Percentiles rank a stretch among this genome's conserved stretches.
phyloP scores from a whole-genome alignment of 495 filamentous ascomycete genomes.

The Filosporella fistucella region DNA sequence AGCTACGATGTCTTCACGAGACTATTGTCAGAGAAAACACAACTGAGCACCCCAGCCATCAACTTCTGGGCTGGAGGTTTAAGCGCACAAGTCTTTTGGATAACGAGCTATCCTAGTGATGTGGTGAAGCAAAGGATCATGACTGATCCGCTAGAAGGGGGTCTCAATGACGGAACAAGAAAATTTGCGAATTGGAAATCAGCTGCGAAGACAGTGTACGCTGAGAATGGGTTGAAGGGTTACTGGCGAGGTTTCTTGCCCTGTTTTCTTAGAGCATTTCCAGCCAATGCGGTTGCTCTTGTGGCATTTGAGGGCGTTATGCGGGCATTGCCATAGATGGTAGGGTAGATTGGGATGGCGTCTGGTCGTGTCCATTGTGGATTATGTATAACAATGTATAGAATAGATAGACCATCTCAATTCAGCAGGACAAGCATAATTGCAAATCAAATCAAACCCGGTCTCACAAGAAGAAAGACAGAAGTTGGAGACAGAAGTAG shows the following conservation, averaged over 20 bases:
- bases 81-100: constrained; percentile 90
- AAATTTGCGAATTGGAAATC: constrained; percentile 74
- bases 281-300: constrained; percentile 91
- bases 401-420: constrained; percentile 6
- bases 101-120: constrained; percentile 85
- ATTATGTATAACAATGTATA: constrained; percentile 5
- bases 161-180: constrained; percentile 60
- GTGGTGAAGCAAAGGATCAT: constrained; percentile 98
- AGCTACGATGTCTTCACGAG: constrained; percentile 81
- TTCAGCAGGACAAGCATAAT: not conserved
- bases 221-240: constrained; percentile 67
- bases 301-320: constrained; percentile 92
- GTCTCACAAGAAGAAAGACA: not conserved
- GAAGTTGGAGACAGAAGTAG: constrained; percentile 2
- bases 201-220: constrained; percentile 72
- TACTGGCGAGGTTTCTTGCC: constrained; percentile 95
- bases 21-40: constrained; percentile 58
- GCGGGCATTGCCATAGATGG: constrained; percentile 59
- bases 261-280: constrained; percentile 91
- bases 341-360: not conserved
- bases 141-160: constrained; percentile 80
- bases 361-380: not conserved
- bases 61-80: constrained; percentile 98
- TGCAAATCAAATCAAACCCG: not conserved
- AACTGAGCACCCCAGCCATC: constrained; percentile 69